Conservation (phyloP, 1,284 basidiomycete species). For the Boletus mariae region DNA sequence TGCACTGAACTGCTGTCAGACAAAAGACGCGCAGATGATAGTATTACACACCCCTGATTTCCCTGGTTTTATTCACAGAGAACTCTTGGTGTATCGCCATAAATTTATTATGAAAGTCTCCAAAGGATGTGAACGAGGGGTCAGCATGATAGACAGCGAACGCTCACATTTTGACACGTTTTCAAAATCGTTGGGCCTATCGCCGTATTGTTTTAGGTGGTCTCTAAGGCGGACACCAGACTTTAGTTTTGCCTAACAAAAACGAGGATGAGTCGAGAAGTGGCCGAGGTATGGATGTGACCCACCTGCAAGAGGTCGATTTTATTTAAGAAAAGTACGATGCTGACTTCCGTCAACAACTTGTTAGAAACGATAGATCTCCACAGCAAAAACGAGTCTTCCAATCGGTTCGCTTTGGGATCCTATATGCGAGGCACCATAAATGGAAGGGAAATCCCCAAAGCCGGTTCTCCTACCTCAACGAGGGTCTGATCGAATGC, state of each 20-base stretch:
- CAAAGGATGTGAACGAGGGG: constrained; percentile 7
- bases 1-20: constrained; percentile 49
- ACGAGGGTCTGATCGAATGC: constrained; percentile 77
- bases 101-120: constrained; percentile 75
- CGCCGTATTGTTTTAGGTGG: constrained; percentile 64
- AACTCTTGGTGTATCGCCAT: constrained; percentile 60
- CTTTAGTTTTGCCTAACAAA: constrained; percentile 59
- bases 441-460: not conserved
- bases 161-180: constrained; percentile 64
- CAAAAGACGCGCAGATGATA: not conserved
- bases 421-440: constrained; percentile 43
- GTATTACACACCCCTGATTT: constrained; percentile 57
- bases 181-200: constrained; percentile 71
- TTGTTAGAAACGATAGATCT: constrained; percentile 64
- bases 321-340: constrained; percentile 79
- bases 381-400: constrained; percentile 74
- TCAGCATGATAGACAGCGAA: constrained; percentile 4
- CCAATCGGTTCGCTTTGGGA: constrained; percentile 63
- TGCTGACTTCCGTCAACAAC: constrained; percentile 62
- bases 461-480: constrained; percentile 45
- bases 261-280: not conserved
- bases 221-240: constrained; percentile 67
- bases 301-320: constrained; percentile 65
- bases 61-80: constrained; percentile 65
- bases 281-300: not conserved